Base-by-base conservation (phyloP, 2,329 filamentous ascomycete genomes). In the Bipolaris oryzae region DNA sequence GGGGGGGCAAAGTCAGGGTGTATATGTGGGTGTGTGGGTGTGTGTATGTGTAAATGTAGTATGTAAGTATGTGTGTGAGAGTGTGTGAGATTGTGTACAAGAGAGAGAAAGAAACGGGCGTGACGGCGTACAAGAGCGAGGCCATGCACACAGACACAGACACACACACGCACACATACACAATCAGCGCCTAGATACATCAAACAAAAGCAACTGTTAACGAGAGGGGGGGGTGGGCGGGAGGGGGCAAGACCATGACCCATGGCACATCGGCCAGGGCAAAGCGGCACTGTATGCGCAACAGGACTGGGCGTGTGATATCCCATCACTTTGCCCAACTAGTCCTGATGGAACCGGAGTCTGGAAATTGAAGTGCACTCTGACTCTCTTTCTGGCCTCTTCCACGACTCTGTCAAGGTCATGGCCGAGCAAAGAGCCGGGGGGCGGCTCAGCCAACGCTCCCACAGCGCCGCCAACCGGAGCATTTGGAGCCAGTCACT, bases 81-180 rank as follows among this genome's bases (percentile, higher is more conserved):
- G 42, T 20, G 42, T 18, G 42, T 9, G 15, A 44, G 42, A 18
- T n/a, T 28, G 41, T 43, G 41, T n/a, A 25, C 28, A 25, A 44
- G 42, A 18, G 25, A 44, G n/a, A 70, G 68, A 60, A 64, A 64
- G 59, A 57, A 62, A 61, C 31, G 54, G 38, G 50, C 43, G 54
- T 49, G 54, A 53, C 64, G 72, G 72, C 54, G 70, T 68, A 76
- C 73, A 76, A 74, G 70, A 74, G 53, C 64, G 66, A 68, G 61
- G 59, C 62, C 64, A 64, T 73, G 61, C 61, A 62, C 63, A 64
- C 68, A 44, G n/a, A 20, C 21, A 31, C 23, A 25, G 6, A 25
- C 23, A 25, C 21, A 28, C 23, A 43, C 21, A 42, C 18, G 15
- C 39, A 23, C 15, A 43, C 23, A 43, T n/a, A 28, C 16, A 11